A percentile compares a stretch with the other conserved stretches of the same genome.
Evolutionary conservation across 2,329 filamentous ascomycete species (phyloP).

Genomic region (Fusarium brachygibbosum): DNA sequence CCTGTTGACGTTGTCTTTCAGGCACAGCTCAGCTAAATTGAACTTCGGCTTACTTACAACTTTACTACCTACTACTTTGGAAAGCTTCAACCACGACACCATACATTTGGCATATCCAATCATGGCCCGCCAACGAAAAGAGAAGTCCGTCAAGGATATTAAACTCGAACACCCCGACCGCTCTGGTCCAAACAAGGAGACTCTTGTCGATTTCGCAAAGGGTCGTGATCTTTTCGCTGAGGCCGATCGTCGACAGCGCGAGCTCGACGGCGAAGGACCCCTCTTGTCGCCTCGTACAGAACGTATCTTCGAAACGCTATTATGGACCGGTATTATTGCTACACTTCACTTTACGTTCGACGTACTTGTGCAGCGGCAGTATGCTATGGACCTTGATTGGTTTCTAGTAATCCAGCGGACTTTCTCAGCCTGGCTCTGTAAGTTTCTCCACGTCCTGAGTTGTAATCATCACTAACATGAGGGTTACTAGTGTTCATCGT

Average conservation of each 20-base stretch:
- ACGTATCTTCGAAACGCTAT: constrained; percentile 66
- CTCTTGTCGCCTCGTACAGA: constrained; percentile 62
- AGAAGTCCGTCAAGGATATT: constrained; percentile 64
- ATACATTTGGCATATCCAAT: constrained; percentile 3
- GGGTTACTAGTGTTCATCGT: constrained; percentile 63
- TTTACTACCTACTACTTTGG: neutral
- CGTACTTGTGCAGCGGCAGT: constrained; percentile 83
- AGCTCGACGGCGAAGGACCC: constrained; percentile 53
- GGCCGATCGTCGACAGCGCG: constrained; percentile 57
- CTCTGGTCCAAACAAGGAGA: constrained; percentile 71
- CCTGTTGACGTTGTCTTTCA: constrained; percentile 30
- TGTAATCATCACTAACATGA: constrained; percentile 5
- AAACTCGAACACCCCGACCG: constrained; percentile 78
- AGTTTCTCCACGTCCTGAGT: constrained; percentile 28
- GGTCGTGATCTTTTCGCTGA: constrained; percentile 70
- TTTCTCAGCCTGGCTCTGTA: constrained; percentile 66
- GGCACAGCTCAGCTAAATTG: constrained; percentile 1
- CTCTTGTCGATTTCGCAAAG: constrained; percentile 79
- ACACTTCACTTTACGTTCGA: constrained; percentile 85
- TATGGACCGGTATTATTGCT: constrained; percentile 73
- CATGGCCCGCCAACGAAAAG: constrained; percentile 66
- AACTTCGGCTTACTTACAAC: constrained; percentile 14
- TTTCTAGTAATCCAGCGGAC: constrained; percentile 65
- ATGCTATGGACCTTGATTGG: constrained; percentile 76
- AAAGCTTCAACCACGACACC: constrained; percentile 25